Evolutionary conservation across 129 eudicot species (phyloP).

Genomic region (Oenanthe sinensis): DNA sequence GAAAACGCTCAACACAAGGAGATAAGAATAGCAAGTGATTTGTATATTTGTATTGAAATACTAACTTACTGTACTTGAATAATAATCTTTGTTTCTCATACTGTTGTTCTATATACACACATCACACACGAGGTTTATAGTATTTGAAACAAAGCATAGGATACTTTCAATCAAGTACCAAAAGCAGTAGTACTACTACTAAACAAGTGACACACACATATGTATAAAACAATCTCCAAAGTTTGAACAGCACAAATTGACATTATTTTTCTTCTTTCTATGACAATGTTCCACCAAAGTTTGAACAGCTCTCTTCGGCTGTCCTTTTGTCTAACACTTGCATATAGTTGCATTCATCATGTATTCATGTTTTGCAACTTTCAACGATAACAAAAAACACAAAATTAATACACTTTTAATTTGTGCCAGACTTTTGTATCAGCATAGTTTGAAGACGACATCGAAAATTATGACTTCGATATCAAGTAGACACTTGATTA

Average conservation of each 20-base stretch:
- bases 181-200: not conserved
- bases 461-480: not conserved
- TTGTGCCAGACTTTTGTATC: not conserved
- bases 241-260: slow-evolving; percentile 6
- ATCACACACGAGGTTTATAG: not conserved
- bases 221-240: not conserved
- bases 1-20: not conserved
- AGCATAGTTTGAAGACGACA: not conserved
- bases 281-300: slow-evolving; percentile 4
- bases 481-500: not conserved
- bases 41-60: not conserved
- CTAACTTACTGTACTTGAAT: not conserved
- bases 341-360: slow-evolving; percentile 13
- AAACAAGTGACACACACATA: slow-evolving; percentile 1
- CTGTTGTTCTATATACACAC: not conserved
- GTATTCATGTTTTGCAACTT: slow-evolving; percentile 30
- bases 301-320: slow-evolving; percentile 45
- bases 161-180: slow-evolving; percentile 1
- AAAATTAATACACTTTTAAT: not conserved
- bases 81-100: not conserved
- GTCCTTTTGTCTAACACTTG: slow-evolving; percentile 19
- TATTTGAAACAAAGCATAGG: slow-evolving; percentile 2
- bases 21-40: not conserved
- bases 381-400: slow-evolving; percentile 13
- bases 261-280: slow-evolving; percentile 1